These are phyloP conservation scores for Erysimum cheiri DNA, from an alignment of 441 rosid genomes.

Conservation along the genomic window DNA sequence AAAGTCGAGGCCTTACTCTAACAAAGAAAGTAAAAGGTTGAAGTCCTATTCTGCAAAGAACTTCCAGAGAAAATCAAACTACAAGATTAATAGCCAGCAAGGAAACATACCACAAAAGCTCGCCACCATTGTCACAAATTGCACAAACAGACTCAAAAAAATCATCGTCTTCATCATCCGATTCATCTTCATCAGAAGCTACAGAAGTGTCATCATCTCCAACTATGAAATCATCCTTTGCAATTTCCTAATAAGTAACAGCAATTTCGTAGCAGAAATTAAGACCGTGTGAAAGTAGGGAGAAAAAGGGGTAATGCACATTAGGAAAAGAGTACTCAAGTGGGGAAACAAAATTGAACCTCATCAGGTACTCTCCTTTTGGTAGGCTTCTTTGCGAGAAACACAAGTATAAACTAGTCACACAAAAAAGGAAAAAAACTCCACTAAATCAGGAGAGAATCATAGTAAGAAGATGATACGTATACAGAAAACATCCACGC, in stretches of 20 bases:
- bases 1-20: neutral
- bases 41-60: constrained; percentile 25
- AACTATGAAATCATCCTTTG: constrained; percentile 62
- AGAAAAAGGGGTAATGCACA: constrained; percentile 16
- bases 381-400: constrained; percentile 68
- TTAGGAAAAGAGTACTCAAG: constrained; percentile 19
- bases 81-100: constrained; percentile 30
- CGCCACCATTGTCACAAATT: constrained; percentile 92
- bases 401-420: constrained; percentile 68
- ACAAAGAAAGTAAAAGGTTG: constrained; percentile 20
- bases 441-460: constrained; percentile 26
- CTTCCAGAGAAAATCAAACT: constrained; percentile 23
- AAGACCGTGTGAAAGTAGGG: constrained; percentile 14
- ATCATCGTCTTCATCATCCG: constrained; percentile 55
- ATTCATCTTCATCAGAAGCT: constrained; percentile 52
- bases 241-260: constrained; percentile 52
- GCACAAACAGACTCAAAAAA: constrained; percentile 83
- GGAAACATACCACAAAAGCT: constrained; percentile 66
- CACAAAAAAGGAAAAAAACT: constrained; percentile 20
- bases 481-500: neutral
- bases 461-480: constrained; percentile 7
- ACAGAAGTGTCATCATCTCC: constrained; percentile 60
- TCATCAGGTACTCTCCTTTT: constrained; percentile 59
- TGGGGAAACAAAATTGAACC: constrained; percentile 52
- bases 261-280: constrained; percentile 29